Percentiles rank a stretch among this genome's conserved stretches.
Evolutionary conservation across 257 asterid genomes (phyloP).

Genomic region (Paulownia fortunei): DNA sequence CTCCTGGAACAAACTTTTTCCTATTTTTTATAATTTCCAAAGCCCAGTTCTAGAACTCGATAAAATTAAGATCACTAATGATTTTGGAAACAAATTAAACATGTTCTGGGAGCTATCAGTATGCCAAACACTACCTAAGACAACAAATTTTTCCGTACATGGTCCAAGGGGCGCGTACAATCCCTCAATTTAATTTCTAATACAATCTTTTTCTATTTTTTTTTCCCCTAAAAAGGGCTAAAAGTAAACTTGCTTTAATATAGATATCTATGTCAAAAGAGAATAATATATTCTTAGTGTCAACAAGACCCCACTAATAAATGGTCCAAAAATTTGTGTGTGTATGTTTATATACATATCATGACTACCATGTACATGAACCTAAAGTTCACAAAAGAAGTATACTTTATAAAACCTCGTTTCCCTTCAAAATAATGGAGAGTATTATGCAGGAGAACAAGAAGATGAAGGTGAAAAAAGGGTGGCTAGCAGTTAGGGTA

Average conservation of each 20-base stretch:
- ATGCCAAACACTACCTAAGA: neutral
- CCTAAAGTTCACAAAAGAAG: neutral
- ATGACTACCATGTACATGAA: neutral
- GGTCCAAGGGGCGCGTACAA: neutral
- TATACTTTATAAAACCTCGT: neutral
- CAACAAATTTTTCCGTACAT: neutral
- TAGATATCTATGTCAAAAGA: neutral
- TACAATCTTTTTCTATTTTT: neutral
- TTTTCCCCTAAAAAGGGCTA: neutral
- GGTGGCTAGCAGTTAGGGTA: too few species aligned
- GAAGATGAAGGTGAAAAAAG: too few species aligned
- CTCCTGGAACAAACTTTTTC: too few species aligned
- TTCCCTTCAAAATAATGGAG: neutral
- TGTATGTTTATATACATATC: neutral
- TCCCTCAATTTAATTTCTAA: neutral
- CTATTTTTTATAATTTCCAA: too few species aligned
- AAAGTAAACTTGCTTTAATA: neutral
- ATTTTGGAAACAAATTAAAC: neutral
- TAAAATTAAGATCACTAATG: too few species aligned
- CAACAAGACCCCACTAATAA: neutral
- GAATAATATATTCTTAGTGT: slow-evolving; percentile 1
- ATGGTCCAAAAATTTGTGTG: neutral
- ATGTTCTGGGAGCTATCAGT: too few species aligned
- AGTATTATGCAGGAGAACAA: too few species aligned
- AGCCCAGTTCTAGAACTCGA: too few species aligned